Evolutionary conservation across 2,329 filamentous ascomycete species (phyloP), one percentile per base, ranked within the genome.

Genomic region (Ceratocystis destructans): DNA sequence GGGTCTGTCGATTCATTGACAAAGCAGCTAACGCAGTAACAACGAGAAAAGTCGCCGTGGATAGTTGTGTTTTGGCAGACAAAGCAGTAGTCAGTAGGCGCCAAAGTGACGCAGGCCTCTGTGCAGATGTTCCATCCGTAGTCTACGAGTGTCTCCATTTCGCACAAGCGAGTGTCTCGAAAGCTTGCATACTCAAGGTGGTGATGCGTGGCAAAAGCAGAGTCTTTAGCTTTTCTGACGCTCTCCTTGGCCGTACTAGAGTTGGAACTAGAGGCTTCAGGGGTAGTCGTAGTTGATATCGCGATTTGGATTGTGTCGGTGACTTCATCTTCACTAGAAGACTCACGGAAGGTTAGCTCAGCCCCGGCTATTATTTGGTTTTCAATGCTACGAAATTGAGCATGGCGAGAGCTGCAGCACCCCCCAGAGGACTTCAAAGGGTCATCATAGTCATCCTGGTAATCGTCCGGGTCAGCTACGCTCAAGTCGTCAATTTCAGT

Each of bases 11-110:
- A 31, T 2, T 59, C 25, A 8, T 25, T 8, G 17, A 7, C 1
- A 25, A 59, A 59, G 53, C 53, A 59, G 8, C 33, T 31, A n/a
- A 25, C 8, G 28, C 53, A 59, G 17, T 59, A 33, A 17, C 53
- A 59, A 28, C 53, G 53, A n/a, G 53, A 59, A 59, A 59, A 59
- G 12, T 59, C 53, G 5, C 53, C 53, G 28, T 37, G 53, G 28
- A 59, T 59, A 7, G 53, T 59, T 12, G 53, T 59, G 25, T 59
- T 31, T 7, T 59, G 53, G 15, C 53, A 59, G 28, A 59, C 17
- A 37, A 59, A 59, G 53, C 28, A 59, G 28, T 59, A 33, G 7
- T 59, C 53, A n/a, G 28, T 59, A 7, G 53, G 53, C 17, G 53
- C 25, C 15, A 59, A 17, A 3, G 53, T 3, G 20, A 20, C 15